Base-by-base conservation (phyloP, 2,329 filamentous ascomycete species). In the Cryphonectria carpinicola region DNA sequence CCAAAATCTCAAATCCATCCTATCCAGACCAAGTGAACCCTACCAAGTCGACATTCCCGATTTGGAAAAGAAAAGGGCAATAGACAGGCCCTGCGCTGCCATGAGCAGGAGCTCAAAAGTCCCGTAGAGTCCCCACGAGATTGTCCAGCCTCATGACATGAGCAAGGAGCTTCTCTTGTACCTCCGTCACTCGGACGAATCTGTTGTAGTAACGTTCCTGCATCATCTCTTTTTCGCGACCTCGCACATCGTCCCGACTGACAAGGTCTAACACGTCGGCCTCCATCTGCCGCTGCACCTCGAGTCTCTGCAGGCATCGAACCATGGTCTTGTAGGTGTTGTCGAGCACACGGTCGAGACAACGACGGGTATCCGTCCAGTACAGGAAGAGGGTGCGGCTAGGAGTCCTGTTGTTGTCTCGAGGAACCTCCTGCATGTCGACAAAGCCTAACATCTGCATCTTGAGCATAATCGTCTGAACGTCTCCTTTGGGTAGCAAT, bases 341-440 rank as follows among this genome's bases (percentile, higher is more conserved):
- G 73, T 97, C 92, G 14, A 97, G 81, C 1, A 97, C 83, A 72
- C 92, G 88, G 28, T 87, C 86, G 65, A 90, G 84, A 8, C 92
- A 91, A 63, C 92, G 88, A 62, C 94, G 89, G 14, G 88, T 84
- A 78, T 98, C 95, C 80, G 94, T 97, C 84, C 90, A 97, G 91
- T 95, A 98, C 69, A 98, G 88, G 79, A 95, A 98, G 35, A 97
- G 87, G 0, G 94, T 97, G 67, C 94, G 90, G 73, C 91, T 93
- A 0, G 95, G 93, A 76, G 92, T 88, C 46, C 94, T 91, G 73
- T 90, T 91, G 74, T 92, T 92, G 77, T 98, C 95, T 74, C 93
- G 93, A 0, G 96, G 96, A 0, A 99, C 92, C 82, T 99, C 96
- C 80, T 99, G 96, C 7, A 97, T 89, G 75, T 98, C 94, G 17